These are phyloP conservation scores for Yamadazyma phyllophila DNA, from an alignment of 805 yeast species.

Conservation along the genomic window DNA sequence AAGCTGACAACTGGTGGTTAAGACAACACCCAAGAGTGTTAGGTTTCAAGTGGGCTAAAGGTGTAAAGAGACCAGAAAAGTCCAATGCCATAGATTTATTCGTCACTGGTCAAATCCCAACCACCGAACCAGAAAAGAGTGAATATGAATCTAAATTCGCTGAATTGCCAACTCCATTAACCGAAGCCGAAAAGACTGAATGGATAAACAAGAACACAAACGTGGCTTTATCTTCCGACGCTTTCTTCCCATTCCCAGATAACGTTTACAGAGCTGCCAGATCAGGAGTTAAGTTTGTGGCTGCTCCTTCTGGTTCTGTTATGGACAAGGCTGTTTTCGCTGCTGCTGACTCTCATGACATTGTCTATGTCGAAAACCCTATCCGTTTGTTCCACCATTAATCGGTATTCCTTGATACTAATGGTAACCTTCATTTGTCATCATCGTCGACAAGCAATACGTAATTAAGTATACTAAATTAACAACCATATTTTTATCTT, in stretches of 20 bases:
- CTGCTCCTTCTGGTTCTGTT: conserved; percentile 97
- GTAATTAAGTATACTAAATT: not conserved
- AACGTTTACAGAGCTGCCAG: conserved; percentile 96
- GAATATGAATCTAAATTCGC: conserved; percentile 91
- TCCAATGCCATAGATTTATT: conserved; percentile 94
- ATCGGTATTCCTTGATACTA: not conserved
- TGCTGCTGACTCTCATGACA: conserved; percentile 88
- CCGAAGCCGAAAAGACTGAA: conserved; percentile 77
- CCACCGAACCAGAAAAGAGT: conserved; percentile 84
- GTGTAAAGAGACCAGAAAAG: conserved; percentile 97
- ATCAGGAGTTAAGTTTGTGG: conserved; percentile 93
- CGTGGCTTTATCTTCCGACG: conserved; percentile 94
- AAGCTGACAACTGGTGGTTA: conserved; percentile 99
- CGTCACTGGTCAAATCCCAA: conserved; percentile 90
- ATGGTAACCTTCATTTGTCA: not conserved
- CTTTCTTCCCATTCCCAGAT: conserved; percentile 99
- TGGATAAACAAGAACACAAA: conserved; percentile 79
- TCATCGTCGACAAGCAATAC: not conserved
- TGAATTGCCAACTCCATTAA: conserved; percentile 77
- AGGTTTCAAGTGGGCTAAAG: conserved; percentile 95
- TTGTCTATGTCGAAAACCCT: conserved; percentile 95
- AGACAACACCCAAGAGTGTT: conserved; percentile 96
- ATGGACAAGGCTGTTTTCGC: conserved; percentile 95
- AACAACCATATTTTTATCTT: not conserved
- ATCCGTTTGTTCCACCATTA: conserved; percentile 97